These are phyloP conservation scores for Solanum pimpinellifolium DNA, from an alignment of 257 asterid genomes.

Conservation along the genomic window DNA sequence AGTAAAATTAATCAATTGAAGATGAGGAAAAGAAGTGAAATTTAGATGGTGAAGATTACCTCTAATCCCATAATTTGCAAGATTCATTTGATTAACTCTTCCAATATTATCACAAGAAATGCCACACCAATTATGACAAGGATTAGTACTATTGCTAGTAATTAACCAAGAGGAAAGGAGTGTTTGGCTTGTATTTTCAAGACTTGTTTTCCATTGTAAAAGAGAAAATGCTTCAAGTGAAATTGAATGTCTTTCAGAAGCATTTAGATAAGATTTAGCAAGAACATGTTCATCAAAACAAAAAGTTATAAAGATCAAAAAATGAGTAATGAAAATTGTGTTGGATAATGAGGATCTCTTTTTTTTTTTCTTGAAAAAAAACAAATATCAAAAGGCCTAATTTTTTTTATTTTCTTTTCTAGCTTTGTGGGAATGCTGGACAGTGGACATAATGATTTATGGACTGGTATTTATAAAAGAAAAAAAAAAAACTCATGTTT, in stretches of 20 bases:
- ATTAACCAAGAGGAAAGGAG: neutral
- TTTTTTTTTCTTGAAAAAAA: neutral
- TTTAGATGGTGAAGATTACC: neutral
- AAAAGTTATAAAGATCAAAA: neutral
- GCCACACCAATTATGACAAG: slow-evolving; percentile 1
- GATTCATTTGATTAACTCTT: neutral
- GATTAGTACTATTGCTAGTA: neutral
- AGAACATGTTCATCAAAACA: neutral
- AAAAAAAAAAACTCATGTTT: neutral
- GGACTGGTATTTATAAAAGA: neutral
- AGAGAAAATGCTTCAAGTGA: neutral
- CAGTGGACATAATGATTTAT: neutral
- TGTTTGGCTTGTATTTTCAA: neutral
- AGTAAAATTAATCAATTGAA: neutral
- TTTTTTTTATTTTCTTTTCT: neutral
- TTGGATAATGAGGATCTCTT: neutral
- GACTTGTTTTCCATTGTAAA: neutral
- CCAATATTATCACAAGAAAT: neutral
- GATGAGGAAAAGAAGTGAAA: slow-evolving; percentile 11
- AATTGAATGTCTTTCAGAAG: neutral
- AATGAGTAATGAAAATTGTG: neutral
- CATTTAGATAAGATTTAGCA: neutral
- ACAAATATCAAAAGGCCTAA: neutral
- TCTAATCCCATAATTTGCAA: neutral
- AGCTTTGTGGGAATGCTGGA: neutral